These are phyloP conservation scores for Porodaedalea pini DNA, from an alignment of 1,284 basidiomycete genomes.

Conservation along the genomic window DNA sequence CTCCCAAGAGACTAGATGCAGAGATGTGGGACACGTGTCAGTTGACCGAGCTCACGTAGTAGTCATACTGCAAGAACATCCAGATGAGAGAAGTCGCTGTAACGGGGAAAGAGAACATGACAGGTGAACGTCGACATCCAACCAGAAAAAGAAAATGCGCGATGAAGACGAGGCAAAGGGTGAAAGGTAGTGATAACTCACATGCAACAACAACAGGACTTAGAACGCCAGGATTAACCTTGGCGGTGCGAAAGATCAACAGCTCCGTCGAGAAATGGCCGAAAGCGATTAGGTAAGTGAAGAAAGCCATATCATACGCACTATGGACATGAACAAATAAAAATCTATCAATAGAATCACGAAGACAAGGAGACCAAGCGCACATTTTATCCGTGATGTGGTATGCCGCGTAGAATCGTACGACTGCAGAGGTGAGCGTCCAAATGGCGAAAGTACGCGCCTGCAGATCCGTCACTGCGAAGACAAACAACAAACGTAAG, in stretches of 20 bases:
- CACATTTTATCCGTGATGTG: conserved; percentile 72
- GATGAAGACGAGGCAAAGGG: background rate
- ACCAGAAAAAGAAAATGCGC: background rate
- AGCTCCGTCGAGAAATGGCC: conserved; percentile 87
- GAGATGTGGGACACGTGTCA: background rate
- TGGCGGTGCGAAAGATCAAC: conserved; percentile 79
- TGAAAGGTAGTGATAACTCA: conserved; percentile 52
- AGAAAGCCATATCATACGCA: conserved; percentile 85
- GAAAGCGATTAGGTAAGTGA: conserved; percentile 88
- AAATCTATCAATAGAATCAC: background rate
- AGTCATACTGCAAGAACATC: conserved; percentile 78
- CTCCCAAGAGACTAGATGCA: background rate
- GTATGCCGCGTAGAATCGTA: conserved; percentile 84
- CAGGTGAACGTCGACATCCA: background rate
- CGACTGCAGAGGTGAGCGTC: conserved; percentile 80
- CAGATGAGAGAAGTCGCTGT: conserved; percentile 58
- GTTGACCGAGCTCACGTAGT: conserved; percentile 43
- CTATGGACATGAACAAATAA: conserved; percentile 39
- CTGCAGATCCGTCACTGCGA: conserved; percentile 78
- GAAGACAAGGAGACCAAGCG: conserved; percentile 5
- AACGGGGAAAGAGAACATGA: too few species aligned
- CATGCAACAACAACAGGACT: conserved; percentile 86
- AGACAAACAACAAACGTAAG: background rate
- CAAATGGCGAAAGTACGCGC: conserved; percentile 86
- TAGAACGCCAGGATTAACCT: conserved; percentile 59